Percentiles rank a stretch among this genome's conserved stretches.
phyloP scores from a whole-genome alignment of 2,329 filamentous ascomycete genomes.

The Chrysosporium queenslandicum region DNA sequence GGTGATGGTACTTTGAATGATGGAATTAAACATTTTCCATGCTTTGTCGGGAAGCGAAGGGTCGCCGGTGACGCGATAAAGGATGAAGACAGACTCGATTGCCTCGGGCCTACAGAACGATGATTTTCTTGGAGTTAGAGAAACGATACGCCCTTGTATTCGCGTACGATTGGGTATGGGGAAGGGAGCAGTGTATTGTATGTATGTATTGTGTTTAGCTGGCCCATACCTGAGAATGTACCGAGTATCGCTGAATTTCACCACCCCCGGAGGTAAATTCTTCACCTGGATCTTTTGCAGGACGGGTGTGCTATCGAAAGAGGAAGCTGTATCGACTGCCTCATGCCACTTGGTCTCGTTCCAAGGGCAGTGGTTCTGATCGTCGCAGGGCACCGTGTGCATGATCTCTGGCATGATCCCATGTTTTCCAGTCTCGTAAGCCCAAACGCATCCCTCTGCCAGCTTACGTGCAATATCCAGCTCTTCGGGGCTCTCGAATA shows the following conservation, averaged over 20 bases:
- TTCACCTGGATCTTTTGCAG: slow-evolving; percentile 4
- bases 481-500: slow-evolving; percentile 43
- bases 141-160: too few species aligned
- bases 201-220: too few species aligned
- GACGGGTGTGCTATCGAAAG: not conserved
- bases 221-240: slow-evolving; percentile 16
- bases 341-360: slow-evolving; percentile 10
- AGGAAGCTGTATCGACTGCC: not conserved
- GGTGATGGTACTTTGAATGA: slow-evolving; percentile 57
- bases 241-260: slow-evolving; percentile 6
- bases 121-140: not conserved
- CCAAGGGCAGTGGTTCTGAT: slow-evolving; percentile 13
- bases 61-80: slow-evolving; percentile 83
- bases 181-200: too few species aligned
- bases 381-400: slow-evolving; percentile 33
- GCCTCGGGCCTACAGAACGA: slow-evolving; percentile 57
- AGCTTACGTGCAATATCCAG: slow-evolving; percentile 42
- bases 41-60: slow-evolving; percentile 65
- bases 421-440: slow-evolving; percentile 40
- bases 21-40: slow-evolving; percentile 76
- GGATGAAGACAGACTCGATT: slow-evolving; percentile 79
- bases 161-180: too few species aligned
- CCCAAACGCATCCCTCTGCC: slow-evolving; percentile 48
- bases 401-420: slow-evolving; percentile 48
- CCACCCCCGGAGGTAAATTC: slow-evolving; percentile 15